A percentile compares a stretch with the other conserved stretches of the same genome.
Conservation (phyloP, 1,139 yeast species). For the Wickerhamomyces sp. region DNA sequence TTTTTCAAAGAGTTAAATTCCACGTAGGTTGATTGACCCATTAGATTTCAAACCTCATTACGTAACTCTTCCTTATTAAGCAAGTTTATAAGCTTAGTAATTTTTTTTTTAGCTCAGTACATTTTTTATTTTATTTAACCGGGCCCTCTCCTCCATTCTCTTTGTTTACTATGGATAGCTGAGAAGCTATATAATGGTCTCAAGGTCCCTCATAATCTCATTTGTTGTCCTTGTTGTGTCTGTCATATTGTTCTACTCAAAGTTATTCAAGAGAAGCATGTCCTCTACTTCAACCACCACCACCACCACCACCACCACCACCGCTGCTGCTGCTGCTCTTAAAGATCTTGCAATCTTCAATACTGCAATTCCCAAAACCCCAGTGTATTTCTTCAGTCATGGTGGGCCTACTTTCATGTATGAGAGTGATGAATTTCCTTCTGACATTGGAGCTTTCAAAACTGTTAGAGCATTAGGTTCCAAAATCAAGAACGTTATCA, state of each 20-base stretch:
- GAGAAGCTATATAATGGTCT: background rate
- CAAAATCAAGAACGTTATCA: slow-evolving; percentile 40
- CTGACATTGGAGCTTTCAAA: slow-evolving; percentile 58
- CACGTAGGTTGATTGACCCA: too few relatives aligned
- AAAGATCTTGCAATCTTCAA: slow-evolving; percentile 1
- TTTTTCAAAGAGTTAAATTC: too few relatives aligned
- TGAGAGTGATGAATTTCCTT: slow-evolving; percentile 35
- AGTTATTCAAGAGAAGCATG: background rate
- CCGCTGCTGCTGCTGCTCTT: background rate
- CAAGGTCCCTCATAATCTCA: background rate
- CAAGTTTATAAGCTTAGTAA: too few relatives aligned
- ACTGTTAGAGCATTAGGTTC: slow-evolving; percentile 45
- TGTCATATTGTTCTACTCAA: background rate
- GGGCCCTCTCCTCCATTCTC: background rate
- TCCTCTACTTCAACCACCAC: background rate
- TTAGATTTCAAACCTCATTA: too few relatives aligned
- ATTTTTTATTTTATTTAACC: background rate
- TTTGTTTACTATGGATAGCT: too few relatives aligned
- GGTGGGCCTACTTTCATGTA: slow-evolving; percentile 78
- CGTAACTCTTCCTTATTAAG: too few relatives aligned
- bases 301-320: background rate
- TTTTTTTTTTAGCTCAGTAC: too few relatives aligned
- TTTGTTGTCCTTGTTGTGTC: background rate
- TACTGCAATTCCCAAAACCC: slow-evolving; percentile 27
- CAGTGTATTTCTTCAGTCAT: slow-evolving; percentile 66